Evolutionary conservation across 2,329 filamentous ascomycete species (phyloP).

Genomic region (Claviceps sp.): DNA sequence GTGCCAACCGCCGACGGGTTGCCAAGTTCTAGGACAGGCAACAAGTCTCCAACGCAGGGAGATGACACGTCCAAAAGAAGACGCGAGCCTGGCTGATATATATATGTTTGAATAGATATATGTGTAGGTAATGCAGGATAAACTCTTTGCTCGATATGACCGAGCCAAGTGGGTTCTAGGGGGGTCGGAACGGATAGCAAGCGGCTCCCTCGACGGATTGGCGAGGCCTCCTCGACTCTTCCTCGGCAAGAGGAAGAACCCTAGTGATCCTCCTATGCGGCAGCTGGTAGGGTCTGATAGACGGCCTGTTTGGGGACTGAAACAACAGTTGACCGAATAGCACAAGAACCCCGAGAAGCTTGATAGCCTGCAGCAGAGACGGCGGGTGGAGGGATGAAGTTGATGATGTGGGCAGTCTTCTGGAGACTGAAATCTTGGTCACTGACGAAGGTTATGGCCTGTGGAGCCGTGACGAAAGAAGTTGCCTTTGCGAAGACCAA

Average conservation of each 20-base stretch:
- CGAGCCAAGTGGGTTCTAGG: slow-evolving; percentile 51
- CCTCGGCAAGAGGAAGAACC: slow-evolving; percentile 99
- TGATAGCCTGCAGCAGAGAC: slow-evolving; percentile 32
- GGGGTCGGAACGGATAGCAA: slow-evolving; percentile 89
- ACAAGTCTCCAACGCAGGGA: neutral
- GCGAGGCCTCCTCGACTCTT: slow-evolving; percentile 99
- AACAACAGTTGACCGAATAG: slow-evolving; percentile 36
- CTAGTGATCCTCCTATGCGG: slow-evolving; percentile 98
- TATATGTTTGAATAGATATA: slow-evolving; percentile 1
- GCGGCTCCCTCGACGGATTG: slow-evolving; percentile 81
- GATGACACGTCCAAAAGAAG: neutral
- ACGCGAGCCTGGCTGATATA: slow-evolving; percentile 1
- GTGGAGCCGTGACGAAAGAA: slow-evolving; percentile 44
- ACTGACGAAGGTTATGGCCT: slow-evolving; percentile 48
- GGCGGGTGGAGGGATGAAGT: slow-evolving; percentile 46
- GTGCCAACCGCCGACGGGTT: neutral
- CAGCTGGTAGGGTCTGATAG: slow-evolving; percentile 67
- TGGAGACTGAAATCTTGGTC: slow-evolving; percentile 58
- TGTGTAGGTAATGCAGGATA: neutral
- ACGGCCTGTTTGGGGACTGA: slow-evolving; percentile 36
- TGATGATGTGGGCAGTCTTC: slow-evolving; percentile 53
- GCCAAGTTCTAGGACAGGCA: slow-evolving; percentile 3
- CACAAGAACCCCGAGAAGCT: slow-evolving; percentile 35
- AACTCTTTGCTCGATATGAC: slow-evolving; percentile 1
- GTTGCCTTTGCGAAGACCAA: slow-evolving; percentile 56